Evolutionary conservation across 2,329 filamentous ascomycete genomes (phyloP), one percentile per base, ranked within the genome.

Genomic region (Pseudophaeomoniella oleicola): DNA sequence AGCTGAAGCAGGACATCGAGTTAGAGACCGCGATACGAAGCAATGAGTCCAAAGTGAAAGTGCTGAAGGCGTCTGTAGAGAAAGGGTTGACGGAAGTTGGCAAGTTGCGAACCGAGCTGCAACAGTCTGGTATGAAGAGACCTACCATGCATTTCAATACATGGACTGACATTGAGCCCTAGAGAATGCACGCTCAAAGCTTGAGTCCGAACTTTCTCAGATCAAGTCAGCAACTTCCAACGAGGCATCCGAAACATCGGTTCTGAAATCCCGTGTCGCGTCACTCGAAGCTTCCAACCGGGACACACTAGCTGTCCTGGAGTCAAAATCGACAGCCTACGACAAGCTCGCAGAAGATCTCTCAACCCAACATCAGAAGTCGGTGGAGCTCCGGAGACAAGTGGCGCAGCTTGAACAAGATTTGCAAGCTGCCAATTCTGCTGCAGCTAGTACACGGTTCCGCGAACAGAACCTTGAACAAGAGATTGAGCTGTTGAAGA

Each of bases 201-300:
- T 94, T 30, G 82, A 94, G 55, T 80, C 81, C 34, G 84, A 96
- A 54, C 69, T 96, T 1, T 78, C 87, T 49, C 63, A 72, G 9
- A 66, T 92, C 40, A 87, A 82, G 49, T 77, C 83, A 0, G 81
- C 80, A 3, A 78, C 75, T 14, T 77, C 78, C 1, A 78, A 59
- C 34, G 66, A 59, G 38, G 57, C 77, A 41, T 81, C 84, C 2
- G 75, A 80, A 40, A 71, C 83, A 40, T 78, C 82, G 49, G 74
- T 75, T 2, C 69, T 98, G 11, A 79, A 82, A 49, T 75, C 82
- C 40, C 86, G 88, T 48, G 85, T 98, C 49, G 67, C 79, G 34
- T 82, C 84, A 0, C 74, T 98, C 2, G 87, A 98, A 58, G 78
- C 83, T 0, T 90, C 88, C 4, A 96, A 94, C 53, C 80, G 90